Evolutionary conservation across 805 yeast genomes (phyloP).

Genomic region (Kodamaea laetipori): DNA sequence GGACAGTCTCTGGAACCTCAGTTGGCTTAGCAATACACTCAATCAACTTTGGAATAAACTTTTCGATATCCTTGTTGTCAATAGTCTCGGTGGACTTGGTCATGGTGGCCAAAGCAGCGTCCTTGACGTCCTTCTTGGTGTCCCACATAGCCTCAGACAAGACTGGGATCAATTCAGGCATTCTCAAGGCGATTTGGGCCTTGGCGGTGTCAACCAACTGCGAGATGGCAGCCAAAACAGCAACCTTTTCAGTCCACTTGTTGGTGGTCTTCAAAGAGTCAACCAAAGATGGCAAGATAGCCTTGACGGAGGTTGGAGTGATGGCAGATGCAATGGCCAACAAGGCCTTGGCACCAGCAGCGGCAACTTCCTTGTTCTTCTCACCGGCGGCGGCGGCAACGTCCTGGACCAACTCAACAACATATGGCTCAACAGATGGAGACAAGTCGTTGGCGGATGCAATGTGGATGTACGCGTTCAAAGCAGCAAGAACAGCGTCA

Average conservation of each 20-base stretch:
- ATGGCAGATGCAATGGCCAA: slow-evolving; percentile 74
- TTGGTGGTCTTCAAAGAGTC: slow-evolving; percentile 65
- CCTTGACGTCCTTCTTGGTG: slow-evolving; percentile 97
- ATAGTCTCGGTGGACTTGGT: slow-evolving; percentile 96
- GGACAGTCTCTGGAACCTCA: slow-evolving; percentile 98
- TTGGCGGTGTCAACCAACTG: slow-evolving; percentile 92
- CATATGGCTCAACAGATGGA: slow-evolving; percentile 94
- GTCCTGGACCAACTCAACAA: slow-evolving; percentile 72
- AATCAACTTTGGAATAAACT: slow-evolving; percentile 97
- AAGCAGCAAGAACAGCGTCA: slow-evolving; percentile 68
- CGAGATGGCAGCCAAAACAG: slow-evolving; percentile 81
- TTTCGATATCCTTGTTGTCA: slow-evolving; percentile 99
- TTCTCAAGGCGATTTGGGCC: slow-evolving; percentile 94
- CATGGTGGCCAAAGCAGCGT: slow-evolving; percentile 94
- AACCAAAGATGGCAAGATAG: slow-evolving; percentile 79
- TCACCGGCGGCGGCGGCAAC: slow-evolving; percentile 86
- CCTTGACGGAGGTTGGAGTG: slow-evolving; percentile 93
- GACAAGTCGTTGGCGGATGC: slow-evolving; percentile 76
- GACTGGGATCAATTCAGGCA: slow-evolving; percentile 99
- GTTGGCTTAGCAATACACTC: slow-evolving; percentile 96
- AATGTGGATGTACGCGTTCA: slow-evolving; percentile 82
- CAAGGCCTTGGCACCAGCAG: slow-evolving; percentile 74
- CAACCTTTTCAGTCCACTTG: slow-evolving; percentile 98
- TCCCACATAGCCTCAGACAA: slow-evolving; percentile 99
- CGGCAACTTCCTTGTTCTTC: slow-evolving; percentile 76